These are phyloP conservation scores for Coelastrella sp. DNA, from an alignment of 139 green algal genomes.

Conservation along the genomic window DNA sequence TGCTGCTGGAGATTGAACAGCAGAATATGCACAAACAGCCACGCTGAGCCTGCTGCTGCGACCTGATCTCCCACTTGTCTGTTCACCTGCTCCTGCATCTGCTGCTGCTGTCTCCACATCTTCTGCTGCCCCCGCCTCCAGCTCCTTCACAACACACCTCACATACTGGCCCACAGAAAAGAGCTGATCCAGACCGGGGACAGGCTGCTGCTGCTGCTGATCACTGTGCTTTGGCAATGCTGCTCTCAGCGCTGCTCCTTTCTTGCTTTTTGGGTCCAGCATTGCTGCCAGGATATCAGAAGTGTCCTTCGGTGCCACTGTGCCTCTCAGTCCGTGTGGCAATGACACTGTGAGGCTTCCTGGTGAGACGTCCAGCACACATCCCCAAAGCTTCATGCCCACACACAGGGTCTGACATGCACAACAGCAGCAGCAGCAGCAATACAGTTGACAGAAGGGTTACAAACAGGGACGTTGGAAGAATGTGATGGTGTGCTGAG, in stretches of 20 bases:
- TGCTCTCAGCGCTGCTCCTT: slow-evolving; percentile 40
- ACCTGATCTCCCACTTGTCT: too few relatives aligned
- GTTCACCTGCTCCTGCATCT: slow-evolving; percentile 23
- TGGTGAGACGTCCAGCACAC: slow-evolving; percentile 77
- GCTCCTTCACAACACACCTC: slow-evolving; percentile 50
- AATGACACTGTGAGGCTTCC: slow-evolving; percentile 80
- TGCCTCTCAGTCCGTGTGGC: slow-evolving; percentile 86
- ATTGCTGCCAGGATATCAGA: slow-evolving; percentile 71
- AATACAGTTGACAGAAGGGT: not conserved
- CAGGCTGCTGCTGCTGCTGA: slow-evolving; percentile 13
- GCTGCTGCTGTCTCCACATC: slow-evolving; percentile 5
- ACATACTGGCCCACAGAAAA: slow-evolving; percentile 87
- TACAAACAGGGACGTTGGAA: too few relatives aligned
- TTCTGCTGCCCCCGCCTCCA: not conserved
- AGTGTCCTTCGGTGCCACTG: slow-evolving; percentile 66
- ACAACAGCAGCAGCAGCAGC: not conserved
- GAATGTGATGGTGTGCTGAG: too few relatives aligned
- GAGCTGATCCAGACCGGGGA: slow-evolving; percentile 41
- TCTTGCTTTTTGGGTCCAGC: slow-evolving; percentile 36
- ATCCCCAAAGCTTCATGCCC: slow-evolving; percentile 80
- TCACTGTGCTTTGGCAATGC: not conserved
- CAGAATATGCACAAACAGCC: too few relatives aligned
- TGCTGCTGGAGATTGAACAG: too few relatives aligned
- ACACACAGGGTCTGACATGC: slow-evolving; percentile 65
- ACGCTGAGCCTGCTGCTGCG: too few relatives aligned